phyloP scores from a whole-genome alignment of 768 basidiomycete species.

The Boletus vermiculosoides region DNA sequence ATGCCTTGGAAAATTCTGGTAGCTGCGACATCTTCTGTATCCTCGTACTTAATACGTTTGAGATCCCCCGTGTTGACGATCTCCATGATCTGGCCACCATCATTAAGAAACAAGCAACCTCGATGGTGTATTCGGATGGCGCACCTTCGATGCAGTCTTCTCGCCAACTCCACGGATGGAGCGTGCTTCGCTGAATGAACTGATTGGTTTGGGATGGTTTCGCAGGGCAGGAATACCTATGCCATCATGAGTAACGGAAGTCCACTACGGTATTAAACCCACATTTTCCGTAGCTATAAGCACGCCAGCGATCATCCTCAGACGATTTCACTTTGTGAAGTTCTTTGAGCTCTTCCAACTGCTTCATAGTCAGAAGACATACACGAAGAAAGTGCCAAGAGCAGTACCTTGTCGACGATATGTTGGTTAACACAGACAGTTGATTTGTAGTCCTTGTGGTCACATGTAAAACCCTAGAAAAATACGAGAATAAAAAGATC shows the following conservation, averaged over 20 bases:
- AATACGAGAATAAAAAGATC: neutral
- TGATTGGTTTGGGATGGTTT: constrained; percentile 56
- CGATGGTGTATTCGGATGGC: neutral
- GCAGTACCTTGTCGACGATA: constrained; percentile 65
- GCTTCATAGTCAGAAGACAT: neutral
- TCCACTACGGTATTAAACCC: constrained; percentile 8
- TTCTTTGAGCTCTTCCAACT: constrained; percentile 67
- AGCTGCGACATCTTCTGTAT: constrained; percentile 58
- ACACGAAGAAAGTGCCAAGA: neutral
- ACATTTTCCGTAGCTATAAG: constrained; percentile 67
- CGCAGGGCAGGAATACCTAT: constrained; percentile 60
- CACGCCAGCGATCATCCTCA: constrained; percentile 68
- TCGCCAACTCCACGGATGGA: constrained; percentile 62
- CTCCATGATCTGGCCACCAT: constrained; percentile 66
- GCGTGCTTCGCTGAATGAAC: constrained; percentile 55
- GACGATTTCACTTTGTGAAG: constrained; percentile 62
- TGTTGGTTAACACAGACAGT: constrained; percentile 60
- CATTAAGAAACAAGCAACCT: neutral
- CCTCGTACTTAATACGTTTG: constrained; percentile 63
- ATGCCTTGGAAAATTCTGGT: constrained; percentile 70
- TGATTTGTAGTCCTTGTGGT: constrained; percentile 41
- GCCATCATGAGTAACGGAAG: constrained; percentile 7
- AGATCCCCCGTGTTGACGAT: constrained; percentile 75
- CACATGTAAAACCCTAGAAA: constrained; percentile 64
- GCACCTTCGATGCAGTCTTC: constrained; percentile 74